Conservation (phyloP, 768 basidiomycete species). For the Amanita phalloides region DNA sequence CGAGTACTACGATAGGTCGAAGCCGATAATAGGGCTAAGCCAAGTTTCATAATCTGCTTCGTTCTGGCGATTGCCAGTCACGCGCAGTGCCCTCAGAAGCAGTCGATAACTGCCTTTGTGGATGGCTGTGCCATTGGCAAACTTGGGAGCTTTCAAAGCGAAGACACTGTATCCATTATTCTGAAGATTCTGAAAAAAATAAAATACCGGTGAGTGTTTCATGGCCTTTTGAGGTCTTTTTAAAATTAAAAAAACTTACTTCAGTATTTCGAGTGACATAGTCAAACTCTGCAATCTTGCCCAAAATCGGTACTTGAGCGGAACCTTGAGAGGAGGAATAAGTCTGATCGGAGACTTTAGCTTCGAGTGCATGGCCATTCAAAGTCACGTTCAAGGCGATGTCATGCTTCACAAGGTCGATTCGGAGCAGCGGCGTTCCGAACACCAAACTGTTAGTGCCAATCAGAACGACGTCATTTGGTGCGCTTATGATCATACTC, state of each 20-base stretch:
- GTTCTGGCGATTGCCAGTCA: conserved; percentile 30
- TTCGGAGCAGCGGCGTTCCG: conserved; percentile 33
- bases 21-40: conserved; percentile 39
- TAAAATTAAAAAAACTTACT: conserved; percentile 14
- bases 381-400: conserved; percentile 21
- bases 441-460: conserved; percentile 26
- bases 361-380: conserved; percentile 5
- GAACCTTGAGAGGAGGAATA: neutral
- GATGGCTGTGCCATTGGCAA: conserved; percentile 33
- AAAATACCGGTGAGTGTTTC: neutral
- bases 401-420: conserved; percentile 34
- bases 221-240: neutral
- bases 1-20: conserved; percentile 4
- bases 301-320: conserved; percentile 22
- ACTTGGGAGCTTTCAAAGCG: conserved; percentile 20
- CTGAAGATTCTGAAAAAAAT: conserved; percentile 26
- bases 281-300: conserved; percentile 34
- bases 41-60: conserved; percentile 36
- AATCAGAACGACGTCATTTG: neutral
- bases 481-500: conserved; percentile 5
- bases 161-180: conserved; percentile 21
- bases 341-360: neutral
- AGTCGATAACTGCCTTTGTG: conserved; percentile 30
- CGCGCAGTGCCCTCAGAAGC: conserved; percentile 28
- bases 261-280: conserved; percentile 37